Evolutionary conservation across 2,329 filamentous ascomycete species (phyloP).

Genomic region (Juglanconis juglandina): DNA sequence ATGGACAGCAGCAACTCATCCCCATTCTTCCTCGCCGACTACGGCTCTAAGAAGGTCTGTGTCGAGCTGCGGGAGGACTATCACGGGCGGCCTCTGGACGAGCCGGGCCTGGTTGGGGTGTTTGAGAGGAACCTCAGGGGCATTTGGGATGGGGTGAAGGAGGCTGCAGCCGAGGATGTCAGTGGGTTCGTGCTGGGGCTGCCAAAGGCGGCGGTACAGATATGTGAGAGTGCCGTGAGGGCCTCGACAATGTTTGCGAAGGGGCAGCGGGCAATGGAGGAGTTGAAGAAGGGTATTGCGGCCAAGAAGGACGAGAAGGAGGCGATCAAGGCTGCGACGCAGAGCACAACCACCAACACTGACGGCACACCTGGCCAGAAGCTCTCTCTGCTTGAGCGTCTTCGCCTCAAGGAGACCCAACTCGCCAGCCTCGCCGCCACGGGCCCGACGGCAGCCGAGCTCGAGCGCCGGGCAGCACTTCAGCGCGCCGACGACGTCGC

Average conservation of each 20-base stretch:
- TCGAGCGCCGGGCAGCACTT: slow-evolving; percentile 62
- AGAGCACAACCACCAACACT: slow-evolving; percentile 34
- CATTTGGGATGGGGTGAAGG: slow-evolving; percentile 37
- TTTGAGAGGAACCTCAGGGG: slow-evolving; percentile 52
- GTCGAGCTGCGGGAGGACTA: slow-evolving; percentile 49
- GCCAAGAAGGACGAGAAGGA: slow-evolving; percentile 47
- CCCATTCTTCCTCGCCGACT: slow-evolving; percentile 39
- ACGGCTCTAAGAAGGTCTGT: slow-evolving; percentile 54
- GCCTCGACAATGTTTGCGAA: slow-evolving; percentile 58
- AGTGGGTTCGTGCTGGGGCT: slow-evolving; percentile 54
- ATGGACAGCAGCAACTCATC: slow-evolving; percentile 33
- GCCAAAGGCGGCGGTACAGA: slow-evolving; percentile 51
- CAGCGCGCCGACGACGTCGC: slow-evolving; percentile 67
- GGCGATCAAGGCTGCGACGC: slow-evolving; percentile 23
- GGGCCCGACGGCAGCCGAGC: slow-evolving; percentile 50
- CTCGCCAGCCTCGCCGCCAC: slow-evolving; percentile 39
- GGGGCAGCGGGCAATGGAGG: slow-evolving; percentile 66
- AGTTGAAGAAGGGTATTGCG: slow-evolving; percentile 61
- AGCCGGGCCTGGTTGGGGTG: slow-evolving; percentile 49
- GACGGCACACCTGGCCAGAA: slow-evolving; percentile 38
- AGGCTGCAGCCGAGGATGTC: slow-evolving; percentile 28
- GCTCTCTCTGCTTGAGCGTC: slow-evolving; percentile 71
- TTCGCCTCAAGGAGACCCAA: slow-evolving; percentile 66
- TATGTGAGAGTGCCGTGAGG: slow-evolving; percentile 49
- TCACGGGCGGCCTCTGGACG: slow-evolving; percentile 40